Evolutionary conservation across 179 eudicot genomes (phyloP), one percentile per base, ranked within the genome.

Genomic region (Drosera spatulata): DNA sequence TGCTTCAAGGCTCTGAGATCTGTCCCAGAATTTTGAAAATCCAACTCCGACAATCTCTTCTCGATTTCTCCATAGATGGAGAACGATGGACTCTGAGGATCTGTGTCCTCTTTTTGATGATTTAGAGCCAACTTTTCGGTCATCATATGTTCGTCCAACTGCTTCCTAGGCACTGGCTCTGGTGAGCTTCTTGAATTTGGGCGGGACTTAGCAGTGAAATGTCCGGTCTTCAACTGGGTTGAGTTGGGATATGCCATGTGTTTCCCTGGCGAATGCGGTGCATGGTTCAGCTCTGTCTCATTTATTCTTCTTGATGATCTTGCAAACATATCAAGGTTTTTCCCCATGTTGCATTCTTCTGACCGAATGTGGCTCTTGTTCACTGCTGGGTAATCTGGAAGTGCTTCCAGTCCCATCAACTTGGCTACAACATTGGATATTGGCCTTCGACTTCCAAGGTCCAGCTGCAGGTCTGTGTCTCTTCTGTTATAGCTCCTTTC

Each of bases 321-420:
- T 6, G 77, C 69, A 45, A 63, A 57, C 46, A 38, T 49, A 40
- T 73, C 72, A 12, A 54, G 55, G 33, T 39, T 61, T 53, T 55
- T 61, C 5, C 50, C 44, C 14, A 41, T 44, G 51, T 57, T 66
- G 7, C 53, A 66, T 37, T 39, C 60, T 41, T 63, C 56, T 14
- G 46, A 53, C 53, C 41, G 56, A 37, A 49, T 12, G 51, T 10
- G 65, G 46, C 42, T 46, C 58, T 50, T 55, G 6, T 45, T 7
- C 51, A 59, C 40, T 4, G 75, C 57, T 39, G 50, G 58, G 51
- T 63, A 42, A 53, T 61, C 65, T 54, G 77, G 69, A 39, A 73
- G 70, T 53, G 50, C 65, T 54, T 77, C 70, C 55, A 77, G 64
- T 14, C 81, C 81, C 81, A 77, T 77, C 11, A 77, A 52, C 69